Evolutionary conservation across 768 basidiomycete genomes (phyloP).

Genomic region (Xerocomellus amylosporus): DNA sequence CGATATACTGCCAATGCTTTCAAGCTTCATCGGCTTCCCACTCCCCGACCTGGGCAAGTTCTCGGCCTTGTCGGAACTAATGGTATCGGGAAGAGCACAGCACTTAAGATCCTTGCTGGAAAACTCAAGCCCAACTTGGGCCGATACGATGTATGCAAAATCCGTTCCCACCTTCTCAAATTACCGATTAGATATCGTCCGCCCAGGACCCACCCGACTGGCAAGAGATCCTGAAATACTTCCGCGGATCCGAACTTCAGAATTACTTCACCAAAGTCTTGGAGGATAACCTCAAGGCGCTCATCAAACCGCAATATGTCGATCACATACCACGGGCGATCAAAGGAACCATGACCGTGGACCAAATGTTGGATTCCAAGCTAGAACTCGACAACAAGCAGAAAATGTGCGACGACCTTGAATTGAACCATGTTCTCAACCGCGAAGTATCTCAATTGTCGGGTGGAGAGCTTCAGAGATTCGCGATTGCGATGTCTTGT

Average conservation of each 20-base stretch:
- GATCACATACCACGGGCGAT: constrained; percentile 97
- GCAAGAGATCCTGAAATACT: constrained; percentile 98
- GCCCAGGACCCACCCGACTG: constrained; percentile 93
- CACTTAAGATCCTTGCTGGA: constrained; percentile 93
- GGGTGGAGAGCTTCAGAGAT: constrained; percentile 96
- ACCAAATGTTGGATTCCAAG: constrained; percentile 90
- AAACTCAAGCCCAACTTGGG: constrained; percentile 98
- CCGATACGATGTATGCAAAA: constrained; percentile 77
- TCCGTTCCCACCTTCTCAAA: not conserved
- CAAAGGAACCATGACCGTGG: constrained; percentile 84
- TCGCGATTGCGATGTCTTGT: constrained; percentile 97
- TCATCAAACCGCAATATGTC: constrained; percentile 99
- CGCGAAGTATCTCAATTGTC: constrained; percentile 85
- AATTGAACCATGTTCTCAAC: constrained; percentile 80
- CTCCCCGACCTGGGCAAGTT: constrained; percentile 95
- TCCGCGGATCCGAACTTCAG: constrained; percentile 97
- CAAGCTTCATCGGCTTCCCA: constrained; percentile 97
- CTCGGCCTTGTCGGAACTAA: constrained; percentile 98
- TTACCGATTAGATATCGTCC: not conserved
- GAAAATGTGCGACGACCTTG: constrained; percentile 79
- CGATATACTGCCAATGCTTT: constrained; percentile 98
- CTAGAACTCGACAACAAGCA: constrained; percentile 87
- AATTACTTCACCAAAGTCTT: constrained; percentile 99
- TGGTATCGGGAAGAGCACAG: constrained; percentile 99
- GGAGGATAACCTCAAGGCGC: constrained; percentile 96